phyloP scores from a whole-genome alignment of 1,284 basidiomycete species.

The Ustilago curta region DNA sequence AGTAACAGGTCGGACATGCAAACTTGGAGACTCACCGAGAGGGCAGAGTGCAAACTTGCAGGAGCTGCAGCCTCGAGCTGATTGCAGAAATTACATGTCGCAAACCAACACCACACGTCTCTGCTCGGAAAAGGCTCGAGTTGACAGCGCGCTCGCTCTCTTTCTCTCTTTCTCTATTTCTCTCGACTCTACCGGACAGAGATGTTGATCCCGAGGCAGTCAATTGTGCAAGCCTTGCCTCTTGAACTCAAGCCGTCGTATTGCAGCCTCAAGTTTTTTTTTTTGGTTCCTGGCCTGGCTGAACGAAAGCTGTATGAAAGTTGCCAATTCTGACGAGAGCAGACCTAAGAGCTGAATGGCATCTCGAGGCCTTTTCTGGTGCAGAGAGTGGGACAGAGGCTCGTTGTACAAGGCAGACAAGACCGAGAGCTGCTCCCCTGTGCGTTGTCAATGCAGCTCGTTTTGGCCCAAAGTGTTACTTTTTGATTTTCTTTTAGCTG shows the following conservation, averaged over 20 bases:
- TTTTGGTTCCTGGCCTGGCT: background rate
- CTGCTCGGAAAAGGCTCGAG: background rate
- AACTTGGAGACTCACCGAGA: too few relatives aligned
- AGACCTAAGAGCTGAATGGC: too few relatives aligned
- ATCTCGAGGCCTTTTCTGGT: too few relatives aligned
- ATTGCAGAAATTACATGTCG: constrained; percentile 29
- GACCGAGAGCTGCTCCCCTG: too few relatives aligned
- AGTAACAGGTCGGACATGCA: background rate
- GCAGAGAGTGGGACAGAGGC: too few relatives aligned
- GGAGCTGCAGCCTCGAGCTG: constrained; percentile 11
- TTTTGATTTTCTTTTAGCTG: constrained; percentile 8
- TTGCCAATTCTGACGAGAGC: too few relatives aligned
- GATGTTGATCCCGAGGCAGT: constrained; percentile 5
- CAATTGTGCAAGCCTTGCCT: too few relatives aligned
- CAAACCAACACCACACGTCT: constrained; percentile 23
- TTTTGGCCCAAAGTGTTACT: constrained; percentile 25
- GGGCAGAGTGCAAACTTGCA: background rate
- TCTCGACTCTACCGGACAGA: too few relatives aligned
- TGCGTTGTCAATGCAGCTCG: background rate
- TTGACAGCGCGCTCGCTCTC: background rate
- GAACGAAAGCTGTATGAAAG: too few relatives aligned
- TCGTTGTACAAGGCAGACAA: too few relatives aligned
- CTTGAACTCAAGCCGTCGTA: too few relatives aligned
- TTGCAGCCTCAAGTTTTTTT: background rate
- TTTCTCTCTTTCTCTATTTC: too few relatives aligned